Base-by-base conservation (phyloP, 2,329 filamentous ascomycete species). In the Phialocephala sp. region DNA sequence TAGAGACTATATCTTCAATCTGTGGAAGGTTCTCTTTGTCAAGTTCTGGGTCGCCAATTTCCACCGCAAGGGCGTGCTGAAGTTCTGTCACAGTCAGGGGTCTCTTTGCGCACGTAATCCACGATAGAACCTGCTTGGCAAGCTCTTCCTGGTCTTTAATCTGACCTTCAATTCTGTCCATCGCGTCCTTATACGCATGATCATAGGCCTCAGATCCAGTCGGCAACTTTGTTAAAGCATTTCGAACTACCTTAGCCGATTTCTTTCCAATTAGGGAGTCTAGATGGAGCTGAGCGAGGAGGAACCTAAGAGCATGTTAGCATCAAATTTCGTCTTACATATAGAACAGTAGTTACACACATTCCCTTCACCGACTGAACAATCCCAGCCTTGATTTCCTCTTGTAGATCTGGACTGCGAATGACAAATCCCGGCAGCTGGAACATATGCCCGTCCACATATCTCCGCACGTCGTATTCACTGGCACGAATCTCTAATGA, bases 161-260 rank as follows among this genome's bases (percentile, higher is more conserved):
- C 54, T 84, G 81, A 0, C 68, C 65, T n/a, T 77, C 59, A 22
- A 85, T 83, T 20, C 81, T 73, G 1, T 78, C 37, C 72, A 85
- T 80, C 0, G 79, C 77, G 0, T 78, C 66, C 0, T 75, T 62
- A 52, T 86, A 86, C 0, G 79, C 78, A 12, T 68, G 5, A 18
- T 80, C 71, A 18, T 80, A 79, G 2, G 73, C 75, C 14, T 71
- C 59, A 3, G 72, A 69, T 9, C 77, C 77, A 15, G 50, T 75
- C 0, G 73, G 68, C 0, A 84, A 67, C 0, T 68, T 72, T 35
- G 63, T 14, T 1, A 84, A 67, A 2, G 76, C 24, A 37, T 50
- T 52, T 59, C 68, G 66, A 5, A 85, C 68, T 1, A 70, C 72
- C 54, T 78, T 80, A 0, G 62, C 52, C 0, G 77, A 76, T 41